Evolutionary conservation across 768 basidiomycete genomes (phyloP), one percentile per base, ranked within the genome.

Genomic region (Lentinula boryana): DNA sequence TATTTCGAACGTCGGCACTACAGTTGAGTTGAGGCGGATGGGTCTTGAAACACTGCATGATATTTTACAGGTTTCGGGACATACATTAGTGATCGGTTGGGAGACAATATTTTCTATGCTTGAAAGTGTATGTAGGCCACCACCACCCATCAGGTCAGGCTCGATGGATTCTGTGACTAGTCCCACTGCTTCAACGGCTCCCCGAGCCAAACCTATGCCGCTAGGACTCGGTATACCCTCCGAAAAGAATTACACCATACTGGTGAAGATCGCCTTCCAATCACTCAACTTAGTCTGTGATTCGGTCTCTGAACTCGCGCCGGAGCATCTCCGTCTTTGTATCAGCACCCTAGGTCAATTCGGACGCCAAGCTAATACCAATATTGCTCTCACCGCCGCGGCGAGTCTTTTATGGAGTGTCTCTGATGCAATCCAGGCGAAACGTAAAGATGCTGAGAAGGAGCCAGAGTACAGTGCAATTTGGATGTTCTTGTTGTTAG

Each of bases 321-420:
- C 87, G 0, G 84, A 87, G 27, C 89, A 96, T 67, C 84, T 98
- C 23, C 87, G 88, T 7, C 78, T 92, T 8, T 98, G 95, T 66
- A 96, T 98, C 72, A 84, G 80, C 63, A 95, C 96, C 4, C 79
- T 99, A 0, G 93, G 93, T 5, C 87, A 89, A 58, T 99, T 96
- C 72, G 95, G 95, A 7, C 83, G 88, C 16, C 96, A 98, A 67
- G 82, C 86, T 0, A 97, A 56, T 56, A 95, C 96, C 41, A 99
- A 99, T 66, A 96, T 99, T 60, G 92, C 95, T 1, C 75, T 99
- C 59, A 96, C 96, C 1, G 93, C 93, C 0, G 93, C 95, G 0
- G 93, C 93, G 61, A 94, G 93, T 57, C 75, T 98, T 2, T 77
- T 99, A 4, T 98, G 96, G 96, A 89, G 91, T 62, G 91, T 99